These are phyloP conservation scores for Phytophthora syringae DNA, from an alignment of 352 stramenopile species.

Conservation along the genomic window DNA sequence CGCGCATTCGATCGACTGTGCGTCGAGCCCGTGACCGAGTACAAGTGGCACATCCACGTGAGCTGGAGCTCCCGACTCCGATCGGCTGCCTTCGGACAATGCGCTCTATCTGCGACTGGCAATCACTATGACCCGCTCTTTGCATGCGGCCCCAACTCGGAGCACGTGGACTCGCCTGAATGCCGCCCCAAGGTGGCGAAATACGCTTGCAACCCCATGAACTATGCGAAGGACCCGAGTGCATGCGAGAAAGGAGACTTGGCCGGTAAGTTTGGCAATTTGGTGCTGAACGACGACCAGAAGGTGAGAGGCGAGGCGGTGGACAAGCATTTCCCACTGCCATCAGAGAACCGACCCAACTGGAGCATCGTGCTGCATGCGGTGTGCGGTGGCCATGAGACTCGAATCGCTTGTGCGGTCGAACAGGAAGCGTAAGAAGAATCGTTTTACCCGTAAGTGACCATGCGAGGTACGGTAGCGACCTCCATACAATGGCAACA, in stretches of 20 bases:
- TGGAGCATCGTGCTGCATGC: constrained; percentile 58
- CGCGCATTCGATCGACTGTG: constrained; percentile 34
- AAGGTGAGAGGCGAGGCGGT: constrained; percentile 33
- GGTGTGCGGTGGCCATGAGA: constrained; percentile 33
- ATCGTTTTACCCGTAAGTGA: background rate
- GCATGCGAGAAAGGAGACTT: constrained; percentile 61
- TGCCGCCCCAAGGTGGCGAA: constrained; percentile 32
- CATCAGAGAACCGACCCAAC: constrained; percentile 33
- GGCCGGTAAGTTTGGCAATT: constrained; percentile 50
- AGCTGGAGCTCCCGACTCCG: constrained; percentile 32
- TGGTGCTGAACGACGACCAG: constrained; percentile 31
- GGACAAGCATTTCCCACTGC: constrained; percentile 38
- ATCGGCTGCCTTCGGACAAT: constrained; percentile 42
- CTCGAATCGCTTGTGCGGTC: constrained; percentile 49
- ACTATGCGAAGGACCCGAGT: constrained; percentile 37
- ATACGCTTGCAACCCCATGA: constrained; percentile 49
- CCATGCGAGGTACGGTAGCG: background rate
- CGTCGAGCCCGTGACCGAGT: constrained; percentile 29
- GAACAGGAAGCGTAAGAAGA: constrained; percentile 18
- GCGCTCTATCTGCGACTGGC: constrained; percentile 35
- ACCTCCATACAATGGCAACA: background rate
- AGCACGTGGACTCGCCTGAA: constrained; percentile 35
- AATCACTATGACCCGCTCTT: constrained; percentile 67
- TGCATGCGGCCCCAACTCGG: constrained; percentile 53
- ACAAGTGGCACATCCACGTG: constrained; percentile 59